phyloP scores from a whole-genome alignment of 768 basidiomycete species.

The Lentinus brumalis region DNA sequence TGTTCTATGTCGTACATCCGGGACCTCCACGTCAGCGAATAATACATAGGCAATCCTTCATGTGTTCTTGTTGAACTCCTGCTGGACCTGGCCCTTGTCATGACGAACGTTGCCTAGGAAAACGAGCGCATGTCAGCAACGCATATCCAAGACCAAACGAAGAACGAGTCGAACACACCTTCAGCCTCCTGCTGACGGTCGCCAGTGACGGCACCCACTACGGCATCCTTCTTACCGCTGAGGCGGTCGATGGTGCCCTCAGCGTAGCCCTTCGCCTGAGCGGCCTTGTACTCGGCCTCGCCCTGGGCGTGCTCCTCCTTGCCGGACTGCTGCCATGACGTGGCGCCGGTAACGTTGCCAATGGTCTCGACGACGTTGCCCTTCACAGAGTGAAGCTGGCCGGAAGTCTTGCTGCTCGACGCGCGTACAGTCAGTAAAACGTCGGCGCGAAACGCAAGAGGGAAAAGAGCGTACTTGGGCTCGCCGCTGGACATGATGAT shows the following conservation, averaged over 20 bases:
- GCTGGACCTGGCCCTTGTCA: constrained; percentile 23
- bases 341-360: constrained; percentile 46
- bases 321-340: constrained; percentile 46
- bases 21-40: no score
- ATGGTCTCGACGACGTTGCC: constrained; percentile 41
- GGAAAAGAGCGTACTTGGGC: background rate
- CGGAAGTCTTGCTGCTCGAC: constrained; percentile 36
- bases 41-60: no score
- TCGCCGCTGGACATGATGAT: background rate
- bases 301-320: constrained; percentile 53
- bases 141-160: background rate
- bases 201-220: constrained; percentile 56
- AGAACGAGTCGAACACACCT: constrained; percentile 36
- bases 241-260: constrained; percentile 50
- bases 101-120: constrained; percentile 20
- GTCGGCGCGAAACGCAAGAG: background rate
- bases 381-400: constrained; percentile 43
- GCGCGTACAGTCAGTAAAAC: background rate
- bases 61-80: constrained; percentile 20
- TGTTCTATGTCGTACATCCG: no score
- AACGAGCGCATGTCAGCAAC: background rate
- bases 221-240: constrained; percentile 54
- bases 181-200: constrained; percentile 50
- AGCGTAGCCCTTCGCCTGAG: constrained; percentile 50
- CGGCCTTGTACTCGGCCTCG: constrained; percentile 48